A percentile compares a stretch with the other conserved stretches of the same genome.
phyloP scores from a whole-genome alignment of 441 rosid species.

The Euphorbia schlechtendalii region DNA sequence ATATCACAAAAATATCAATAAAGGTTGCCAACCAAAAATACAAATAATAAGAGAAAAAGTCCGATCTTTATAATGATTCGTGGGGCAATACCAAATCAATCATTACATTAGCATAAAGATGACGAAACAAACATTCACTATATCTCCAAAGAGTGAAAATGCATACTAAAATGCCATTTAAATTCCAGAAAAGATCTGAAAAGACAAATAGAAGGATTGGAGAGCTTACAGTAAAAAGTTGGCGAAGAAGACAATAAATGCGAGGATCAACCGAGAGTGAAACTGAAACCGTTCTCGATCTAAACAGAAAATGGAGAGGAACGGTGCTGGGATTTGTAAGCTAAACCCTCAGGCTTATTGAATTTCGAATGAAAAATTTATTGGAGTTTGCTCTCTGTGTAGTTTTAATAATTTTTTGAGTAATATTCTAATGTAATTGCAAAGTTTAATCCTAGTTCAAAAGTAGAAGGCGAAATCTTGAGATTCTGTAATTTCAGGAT shows the following conservation, averaged over 20 bases:
- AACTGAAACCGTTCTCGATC: constrained; percentile 6
- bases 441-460: too few species aligned
- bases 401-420: too few species aligned
- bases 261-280: not conserved
- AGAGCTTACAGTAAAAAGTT: constrained; percentile 5
- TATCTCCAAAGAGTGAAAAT: not conserved
- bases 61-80: not conserved
- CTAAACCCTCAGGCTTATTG: too few species aligned
- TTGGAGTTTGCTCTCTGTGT: too few species aligned
- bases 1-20: not conserved
- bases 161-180: not conserved
- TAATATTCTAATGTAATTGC: too few species aligned
- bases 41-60: not conserved
- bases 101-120: not conserved
- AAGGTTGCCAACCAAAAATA: not conserved
- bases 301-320: not conserved
- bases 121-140: not conserved
- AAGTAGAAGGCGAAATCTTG: not conserved
- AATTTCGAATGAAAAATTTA: too few species aligned
- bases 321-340: not conserved
- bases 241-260: not conserved
- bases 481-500: constrained; percentile 5
- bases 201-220: not conserved
- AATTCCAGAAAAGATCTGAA: not conserved
- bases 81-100: not conserved